phyloP scores from a whole-genome alignment of 2,329 filamentous ascomycete genomes.

The Aspergillus carbonarius region DNA sequence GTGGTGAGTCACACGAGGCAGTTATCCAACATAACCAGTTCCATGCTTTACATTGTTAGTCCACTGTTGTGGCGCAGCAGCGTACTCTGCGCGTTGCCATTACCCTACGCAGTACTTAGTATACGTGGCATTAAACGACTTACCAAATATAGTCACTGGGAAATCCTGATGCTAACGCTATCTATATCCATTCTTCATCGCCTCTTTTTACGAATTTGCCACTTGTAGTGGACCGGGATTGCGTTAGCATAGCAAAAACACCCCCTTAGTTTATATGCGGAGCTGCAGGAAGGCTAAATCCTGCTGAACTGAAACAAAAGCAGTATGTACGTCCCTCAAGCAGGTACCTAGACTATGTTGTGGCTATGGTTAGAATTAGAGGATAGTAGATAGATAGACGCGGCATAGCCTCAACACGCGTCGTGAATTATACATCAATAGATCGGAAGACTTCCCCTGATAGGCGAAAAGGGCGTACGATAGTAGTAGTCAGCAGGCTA shows the following conservation, averaged over 20 bases:
- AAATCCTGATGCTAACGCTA: not conserved
- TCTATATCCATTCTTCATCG: not conserved
- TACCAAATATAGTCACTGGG: not conserved
- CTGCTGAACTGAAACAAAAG: not conserved
- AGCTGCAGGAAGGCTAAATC: not conserved
- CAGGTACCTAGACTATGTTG: not conserved
- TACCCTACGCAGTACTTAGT: not conserved
- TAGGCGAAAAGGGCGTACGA: not conserved
- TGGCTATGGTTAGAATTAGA: not conserved
- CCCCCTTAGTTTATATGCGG: not conserved
- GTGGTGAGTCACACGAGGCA: not conserved
- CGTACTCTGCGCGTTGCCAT: not conserved
- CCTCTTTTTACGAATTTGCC: not conserved
- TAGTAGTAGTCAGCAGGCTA: not conserved
- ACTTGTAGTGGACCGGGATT: conserved; percentile 1
- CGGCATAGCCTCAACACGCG: not conserved
- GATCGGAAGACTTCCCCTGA: not conserved
- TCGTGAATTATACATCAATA: not conserved
- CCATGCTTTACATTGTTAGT: not conserved
- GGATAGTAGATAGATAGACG: not conserved
- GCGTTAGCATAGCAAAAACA: not conserved
- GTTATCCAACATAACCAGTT: not conserved
- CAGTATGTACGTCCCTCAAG: not conserved
- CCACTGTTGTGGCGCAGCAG: not conserved
- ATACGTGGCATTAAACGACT: not conserved